Base-by-base conservation (phyloP, 352 stramenopile genomes). In the Pythium phragmitis region DNA sequence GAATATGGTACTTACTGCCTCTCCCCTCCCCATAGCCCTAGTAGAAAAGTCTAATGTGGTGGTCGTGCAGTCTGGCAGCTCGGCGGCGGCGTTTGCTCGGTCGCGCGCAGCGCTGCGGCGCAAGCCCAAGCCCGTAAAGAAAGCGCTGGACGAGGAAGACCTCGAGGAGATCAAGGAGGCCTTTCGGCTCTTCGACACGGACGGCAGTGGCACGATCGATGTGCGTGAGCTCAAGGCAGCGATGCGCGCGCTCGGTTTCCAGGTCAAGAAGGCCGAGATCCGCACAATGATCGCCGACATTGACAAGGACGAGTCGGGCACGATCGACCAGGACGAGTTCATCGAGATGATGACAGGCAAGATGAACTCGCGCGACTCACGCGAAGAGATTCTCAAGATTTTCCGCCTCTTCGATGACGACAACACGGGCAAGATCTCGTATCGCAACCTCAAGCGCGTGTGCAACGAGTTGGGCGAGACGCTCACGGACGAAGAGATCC, bases 331-430 rank as follows among this genome's bases (percentile, higher is more conserved):
- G 73, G 88, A 97, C 68, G 92, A 98, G 65, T 98, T 98, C 70
- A 87, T 97, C 34, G 92, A 98, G 68, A 97, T 98, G 83, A 96
- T 97, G 75, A 97, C 90, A 2, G 89, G 90, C 41, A 98, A 96
- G 69, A 97, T 98, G 91, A 95, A 89, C 64, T 81, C 85, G 23
- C 63, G 92, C 30, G 93, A 98, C 64, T 79, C 89, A 21, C 75
- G 88, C 4, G 93, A 98, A 53, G 92, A 98, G 64, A 96, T 97
- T 65, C 70, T 79, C 49, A 98, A 98, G 77, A 95, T 98, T 60
- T 98, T 98, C 61, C 75, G 85, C 47, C 86, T 98, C n/a, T 98
- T 98, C 67, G 94, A 98, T 69, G 93, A 98, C 57, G 94, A 98
- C 63, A 87, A 91, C 58, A 98, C 93, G 19, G 94, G 94, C 17